Base-by-base conservation (phyloP, 2,329 filamentous ascomycete species). In the Curvularia hawaiiensis region DNA sequence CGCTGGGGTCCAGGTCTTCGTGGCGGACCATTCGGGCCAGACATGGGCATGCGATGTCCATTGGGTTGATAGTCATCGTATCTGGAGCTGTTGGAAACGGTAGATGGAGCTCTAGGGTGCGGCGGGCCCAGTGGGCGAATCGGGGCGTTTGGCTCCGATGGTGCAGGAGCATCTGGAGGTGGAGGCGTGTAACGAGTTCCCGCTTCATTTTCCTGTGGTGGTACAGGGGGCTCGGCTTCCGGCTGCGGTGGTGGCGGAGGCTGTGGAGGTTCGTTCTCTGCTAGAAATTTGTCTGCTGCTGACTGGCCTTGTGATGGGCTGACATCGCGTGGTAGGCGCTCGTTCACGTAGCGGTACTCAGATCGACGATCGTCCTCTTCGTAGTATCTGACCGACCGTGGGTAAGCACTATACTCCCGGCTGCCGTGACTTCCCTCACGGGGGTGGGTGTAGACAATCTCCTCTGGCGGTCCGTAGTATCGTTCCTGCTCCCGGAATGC, bases 241-340 rank as follows among this genome's bases (percentile, higher is more conserved):
- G 64, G 40, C 26, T 56, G 62, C 43, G 54, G 52, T 8, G 60
- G 56, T 9, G 57, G 41, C 16, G 53, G 61, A 22, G 58, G 55
- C 31, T 62, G 62, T 4, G 50, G 30, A 33, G 63, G 39, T 47
- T 68, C 69, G 39, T 56, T 61, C 10, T 75, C 73, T 30, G 73
- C 71, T 16, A 76, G 50, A 47, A 76, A 76, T 24, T 72, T 71
- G 57, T 75, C 74, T 30, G 73, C 73, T 11, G 70, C 71, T 35
- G 72, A 68, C 30, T 68, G 65, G 10, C 63, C 69, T 52, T 61
- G 61, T 40, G 63, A 50, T 22, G 63, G 62, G 52, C 66, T 71
- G 3, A 52, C 58, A 9, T 73, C 68, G 22, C 60, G 64, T 11
- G 60, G 60, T 49, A 55, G 63, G 30, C 57, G 55, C 51, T 72